Evolutionary conservation across 2,329 filamentous ascomycete species (phyloP).

Genomic region (Thermothelomyces thermophilus): DNA sequence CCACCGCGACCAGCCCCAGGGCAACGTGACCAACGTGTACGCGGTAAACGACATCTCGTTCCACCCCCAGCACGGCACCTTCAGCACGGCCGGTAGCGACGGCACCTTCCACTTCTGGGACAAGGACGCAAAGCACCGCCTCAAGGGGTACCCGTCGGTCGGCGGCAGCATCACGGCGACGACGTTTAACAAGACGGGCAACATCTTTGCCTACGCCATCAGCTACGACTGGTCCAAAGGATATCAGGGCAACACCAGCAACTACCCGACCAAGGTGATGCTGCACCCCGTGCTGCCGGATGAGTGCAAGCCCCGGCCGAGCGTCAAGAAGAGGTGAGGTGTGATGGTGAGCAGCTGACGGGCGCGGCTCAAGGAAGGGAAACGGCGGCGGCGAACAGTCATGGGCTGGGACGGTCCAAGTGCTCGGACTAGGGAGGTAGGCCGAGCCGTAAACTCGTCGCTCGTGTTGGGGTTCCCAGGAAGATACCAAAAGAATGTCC

Average conservation of each 20-base stretch:
- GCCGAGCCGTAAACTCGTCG: neutral
- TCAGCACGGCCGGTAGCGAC: constrained; percentile 90
- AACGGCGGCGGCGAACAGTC: no score
- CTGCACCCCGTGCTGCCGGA: constrained; percentile 65
- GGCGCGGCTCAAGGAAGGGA: neutral
- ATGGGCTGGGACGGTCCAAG: no score
- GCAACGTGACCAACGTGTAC: constrained; percentile 81
- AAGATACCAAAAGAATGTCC: no score
- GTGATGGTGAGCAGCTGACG: neutral
- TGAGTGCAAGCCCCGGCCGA: constrained; percentile 56
- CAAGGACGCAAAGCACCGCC: constrained; percentile 79
- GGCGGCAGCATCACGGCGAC: constrained; percentile 85
- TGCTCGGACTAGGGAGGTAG: no score
- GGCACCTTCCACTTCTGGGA: constrained; percentile 98
- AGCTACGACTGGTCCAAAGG: constrained; percentile 99
- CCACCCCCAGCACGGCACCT: constrained; percentile 95
- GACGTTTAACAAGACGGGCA: constrained; percentile 82
- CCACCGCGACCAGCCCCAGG: constrained; percentile 73
- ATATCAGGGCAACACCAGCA: constrained; percentile 73
- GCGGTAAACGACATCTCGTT: constrained; percentile 96
- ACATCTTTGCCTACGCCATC: constrained; percentile 80
- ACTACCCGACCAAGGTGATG: constrained; percentile 74
- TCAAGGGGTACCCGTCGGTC: constrained; percentile 81
- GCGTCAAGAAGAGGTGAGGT: constrained; percentile 51
- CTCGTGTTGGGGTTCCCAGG: no score